These are phyloP conservation scores for Vigna nakashimae DNA, from an alignment of 306 rosid species.

Conservation along the genomic window DNA sequence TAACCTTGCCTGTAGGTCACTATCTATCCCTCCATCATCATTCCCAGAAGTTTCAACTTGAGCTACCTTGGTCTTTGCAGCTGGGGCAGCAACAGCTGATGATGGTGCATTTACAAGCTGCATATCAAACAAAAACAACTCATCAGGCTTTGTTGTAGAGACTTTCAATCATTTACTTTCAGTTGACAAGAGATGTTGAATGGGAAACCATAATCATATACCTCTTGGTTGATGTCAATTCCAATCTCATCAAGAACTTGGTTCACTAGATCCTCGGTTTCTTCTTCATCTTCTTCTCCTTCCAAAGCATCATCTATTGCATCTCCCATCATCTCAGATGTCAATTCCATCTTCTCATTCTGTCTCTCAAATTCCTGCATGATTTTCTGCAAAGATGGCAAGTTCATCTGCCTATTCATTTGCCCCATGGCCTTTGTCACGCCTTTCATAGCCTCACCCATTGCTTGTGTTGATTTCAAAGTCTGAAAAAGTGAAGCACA, in stretches of 20 bases:
- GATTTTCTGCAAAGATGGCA: constrained; percentile 93
- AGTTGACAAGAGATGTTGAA: constrained; percentile 28
- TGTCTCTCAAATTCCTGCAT: constrained; percentile 97
- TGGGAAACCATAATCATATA: constrained; percentile 50
- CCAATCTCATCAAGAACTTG: constrained; percentile 99
- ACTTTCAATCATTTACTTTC: constrained; percentile 18
- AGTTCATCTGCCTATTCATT: constrained; percentile 98
- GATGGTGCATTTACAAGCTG: constrained; percentile 97
- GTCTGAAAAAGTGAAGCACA: constrained; percentile 58
- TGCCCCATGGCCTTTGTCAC: constrained; percentile 99
- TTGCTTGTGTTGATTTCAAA: constrained; percentile 95
- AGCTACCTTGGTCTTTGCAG: constrained; percentile 69
- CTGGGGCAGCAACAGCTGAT: constrained; percentile 82
- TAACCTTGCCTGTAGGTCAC: constrained; percentile 91
- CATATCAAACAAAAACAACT: constrained; percentile 31
- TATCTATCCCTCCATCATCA: constrained; percentile 86
- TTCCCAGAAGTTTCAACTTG: constrained; percentile 73
- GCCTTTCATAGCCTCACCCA: constrained; percentile 99
- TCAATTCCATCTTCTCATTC: constrained; percentile 95
- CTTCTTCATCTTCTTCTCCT: constrained; percentile 99
- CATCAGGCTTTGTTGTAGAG: constrained; percentile 28
- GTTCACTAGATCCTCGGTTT: constrained; percentile 89
- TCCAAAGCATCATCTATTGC: constrained; percentile 98
- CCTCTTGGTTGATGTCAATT: constrained; percentile 89
- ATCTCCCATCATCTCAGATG: constrained; percentile 88